These are phyloP conservation scores for Oryza meyeriana DNA, from an alignment of 176 grass and related monocot genomes.

Conservation along the genomic window DNA sequence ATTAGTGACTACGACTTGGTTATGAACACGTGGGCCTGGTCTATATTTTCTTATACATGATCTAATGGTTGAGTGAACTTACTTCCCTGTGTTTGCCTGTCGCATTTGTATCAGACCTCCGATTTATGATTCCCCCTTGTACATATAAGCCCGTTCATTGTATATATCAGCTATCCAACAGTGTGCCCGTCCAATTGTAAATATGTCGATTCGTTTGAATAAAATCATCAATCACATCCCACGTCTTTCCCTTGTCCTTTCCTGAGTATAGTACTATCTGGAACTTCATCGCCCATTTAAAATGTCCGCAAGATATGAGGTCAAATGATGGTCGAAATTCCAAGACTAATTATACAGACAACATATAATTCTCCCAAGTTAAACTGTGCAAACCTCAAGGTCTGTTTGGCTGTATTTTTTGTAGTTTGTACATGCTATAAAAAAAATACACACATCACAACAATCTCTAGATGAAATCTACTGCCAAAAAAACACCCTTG, in stretches of 20 bases:
- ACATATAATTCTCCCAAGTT: neutral
- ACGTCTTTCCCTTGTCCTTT: neutral
- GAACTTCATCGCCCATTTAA: no score
- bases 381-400: neutral
- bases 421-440: neutral
- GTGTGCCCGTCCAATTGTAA: conserved; percentile 33
- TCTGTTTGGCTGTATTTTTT: neutral
- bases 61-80: neutral
- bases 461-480: neutral
- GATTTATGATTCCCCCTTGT: neutral
- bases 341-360: neutral
- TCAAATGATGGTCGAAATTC: no score
- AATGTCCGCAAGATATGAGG: no score
- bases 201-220: conserved; percentile 38
- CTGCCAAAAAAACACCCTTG: neutral
- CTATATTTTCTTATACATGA: neutral
- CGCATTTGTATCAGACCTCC: conserved; percentile 26
- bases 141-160: conserved; percentile 17
- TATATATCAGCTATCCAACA: neutral
- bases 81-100: neutral
- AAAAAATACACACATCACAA: neutral
- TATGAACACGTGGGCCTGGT: neutral
- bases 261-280: no score
- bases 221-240: neutral
- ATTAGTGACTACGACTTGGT: no score